Evolutionary conservation across 2,329 filamentous ascomycete species (phyloP), one percentile per base, ranked within the genome.

Genomic region (Fusarium fujikuroi): DNA sequence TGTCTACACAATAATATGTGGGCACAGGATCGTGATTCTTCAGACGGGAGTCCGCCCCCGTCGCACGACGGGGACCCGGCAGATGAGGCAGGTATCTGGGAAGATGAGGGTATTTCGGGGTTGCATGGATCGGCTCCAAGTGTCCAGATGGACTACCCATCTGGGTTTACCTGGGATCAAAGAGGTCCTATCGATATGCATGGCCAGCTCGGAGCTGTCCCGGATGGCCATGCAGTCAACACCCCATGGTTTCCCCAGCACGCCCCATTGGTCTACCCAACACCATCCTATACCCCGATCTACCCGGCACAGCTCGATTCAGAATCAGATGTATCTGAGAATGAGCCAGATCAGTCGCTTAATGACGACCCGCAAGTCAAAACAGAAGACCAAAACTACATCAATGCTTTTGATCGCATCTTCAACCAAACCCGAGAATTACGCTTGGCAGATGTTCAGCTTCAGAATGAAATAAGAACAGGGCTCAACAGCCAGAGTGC

Each of bases 351-450:
- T 19, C 30, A 19, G 30, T 19, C 11, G n/a, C 21, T 28, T 7
- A 21, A 52, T 34, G 49, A 36, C 18, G 2, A 36, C 16, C 18
- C n/a, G 19, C 30, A 52, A 9, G 9, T 36, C 32, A 52, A 19
- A 36, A 7, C 12, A 19, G 32, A 36, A 16, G n/a, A 23, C n/a
- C 9, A 34, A 21, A 25, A 16, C n/a, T 34, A 25, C n/a, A 2
- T 10, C 11, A 8, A 10, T 9, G 0, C 14, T 19, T 0, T 0
- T 23, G 5, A 34, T 14, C 4, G 5, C 14, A 3, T 18, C 2
- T 32, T 52, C 16, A 52, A 36, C 4, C 14, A 47, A 21, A 9
- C 5, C 19, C 44, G 14, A 8, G 18, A 19, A 15, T 11, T 52
- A 10, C 30, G 18, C 30, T 15, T 34, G n/a, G 32, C 18, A 36